Conservation (phyloP, 2,329 filamentous ascomycete genomes). For the Pseudovirgaria hyperparasitica region DNA sequence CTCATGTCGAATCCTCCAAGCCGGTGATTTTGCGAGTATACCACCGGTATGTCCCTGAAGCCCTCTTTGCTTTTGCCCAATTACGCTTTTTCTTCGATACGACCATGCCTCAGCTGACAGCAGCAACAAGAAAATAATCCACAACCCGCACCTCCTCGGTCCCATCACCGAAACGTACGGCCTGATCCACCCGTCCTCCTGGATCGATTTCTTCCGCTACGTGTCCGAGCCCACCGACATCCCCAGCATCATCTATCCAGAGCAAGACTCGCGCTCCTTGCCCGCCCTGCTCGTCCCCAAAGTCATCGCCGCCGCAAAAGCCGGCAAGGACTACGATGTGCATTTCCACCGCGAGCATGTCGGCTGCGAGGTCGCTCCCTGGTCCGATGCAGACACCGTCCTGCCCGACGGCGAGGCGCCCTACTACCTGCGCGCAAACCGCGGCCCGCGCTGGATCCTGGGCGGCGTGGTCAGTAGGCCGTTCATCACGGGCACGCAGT, state of each 20-base stretch:
- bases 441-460: conserved; percentile 33
- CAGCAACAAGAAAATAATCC: conserved; percentile 39
- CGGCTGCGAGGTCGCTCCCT: conserved; percentile 32
- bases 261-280: conserved; percentile 39
- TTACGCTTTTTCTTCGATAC: not conserved
- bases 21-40: conserved; percentile 46
- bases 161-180: conserved; percentile 42
- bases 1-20: conserved; percentile 38
- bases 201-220: conserved; percentile 49
- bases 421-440: conserved; percentile 41
- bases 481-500: conserved; percentile 36
- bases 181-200: conserved; percentile 44
- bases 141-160: conserved; percentile 43
- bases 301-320: conserved; percentile 39
- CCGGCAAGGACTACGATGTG: conserved; percentile 45
- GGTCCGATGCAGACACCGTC: conserved; percentile 26
- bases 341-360: conserved; percentile 38
- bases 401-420: conserved; percentile 27
- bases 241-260: conserved; percentile 37
- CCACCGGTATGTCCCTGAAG: conserved; percentile 33
- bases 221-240: conserved; percentile 42
- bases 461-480: conserved; percentile 36
- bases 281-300: conserved; percentile 40
- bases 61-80: too few species aligned
- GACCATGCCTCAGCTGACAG: conserved; percentile 11